These are phyloP conservation scores for Sarocladium strictum DNA, from an alignment of 2,329 filamentous ascomycete genomes.

Conservation along the genomic window DNA sequence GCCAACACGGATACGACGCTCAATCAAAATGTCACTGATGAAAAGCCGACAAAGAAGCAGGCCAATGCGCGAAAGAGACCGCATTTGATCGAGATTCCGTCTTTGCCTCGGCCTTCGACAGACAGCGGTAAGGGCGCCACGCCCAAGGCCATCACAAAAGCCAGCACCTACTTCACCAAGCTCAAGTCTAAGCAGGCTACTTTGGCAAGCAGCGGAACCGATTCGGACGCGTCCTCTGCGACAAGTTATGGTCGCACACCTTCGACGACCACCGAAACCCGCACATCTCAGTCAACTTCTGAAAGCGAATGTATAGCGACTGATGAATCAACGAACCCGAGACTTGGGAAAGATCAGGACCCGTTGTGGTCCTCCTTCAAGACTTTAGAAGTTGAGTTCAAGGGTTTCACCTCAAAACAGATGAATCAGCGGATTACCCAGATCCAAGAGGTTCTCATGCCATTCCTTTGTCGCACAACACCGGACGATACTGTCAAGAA, in stretches of 20 bases:
- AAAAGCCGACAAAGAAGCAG: conserved; percentile 18
- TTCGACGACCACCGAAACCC: conserved; percentile 28
- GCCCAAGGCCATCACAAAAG: conserved; percentile 12
- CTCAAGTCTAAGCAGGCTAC: conserved; percentile 42
- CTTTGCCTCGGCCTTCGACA: background rate
- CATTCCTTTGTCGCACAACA: conserved; percentile 68
- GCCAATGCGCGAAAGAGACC: conserved; percentile 22
- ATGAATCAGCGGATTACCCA: conserved; percentile 68
- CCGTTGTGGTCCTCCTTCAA: conserved; percentile 51
- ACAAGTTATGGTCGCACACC: conserved; percentile 38
- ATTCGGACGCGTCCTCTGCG: conserved; percentile 39
- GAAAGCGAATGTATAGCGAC: conserved; percentile 32
- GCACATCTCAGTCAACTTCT: conserved; percentile 32
- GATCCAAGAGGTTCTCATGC: conserved; percentile 65
- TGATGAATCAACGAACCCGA: conserved; percentile 41
- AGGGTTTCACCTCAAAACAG: conserved; percentile 64
- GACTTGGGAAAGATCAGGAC: conserved; percentile 36
- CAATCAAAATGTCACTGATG: conserved; percentile 20
- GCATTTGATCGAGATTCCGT: conserved; percentile 15
- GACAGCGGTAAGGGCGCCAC: conserved; percentile 10
- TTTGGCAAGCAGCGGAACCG: conserved; percentile 30
- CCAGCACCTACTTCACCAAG: conserved; percentile 44
- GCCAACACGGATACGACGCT: conserved; percentile 2
- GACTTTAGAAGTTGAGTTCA: conserved; percentile 41
- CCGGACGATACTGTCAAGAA: conserved; percentile 57